Percentiles rank a stretch among this genome's conserved stretches.
Evolutionary conservation across 257 asterid genomes (phyloP).

Genomic region (Striga asiatica): DNA sequence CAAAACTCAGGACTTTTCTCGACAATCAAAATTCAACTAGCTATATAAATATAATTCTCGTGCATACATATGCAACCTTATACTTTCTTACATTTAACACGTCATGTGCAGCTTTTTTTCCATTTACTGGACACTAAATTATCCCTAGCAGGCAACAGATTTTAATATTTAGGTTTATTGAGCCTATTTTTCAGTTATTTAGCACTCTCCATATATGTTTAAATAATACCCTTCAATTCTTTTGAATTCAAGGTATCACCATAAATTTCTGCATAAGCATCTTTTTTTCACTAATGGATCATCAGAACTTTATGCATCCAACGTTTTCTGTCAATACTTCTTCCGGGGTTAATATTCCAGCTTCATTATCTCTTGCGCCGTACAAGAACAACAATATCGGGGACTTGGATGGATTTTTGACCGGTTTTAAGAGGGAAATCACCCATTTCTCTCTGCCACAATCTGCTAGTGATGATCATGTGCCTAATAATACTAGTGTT

Average conservation of each 20-base stretch:
- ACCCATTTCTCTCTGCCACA: no score
- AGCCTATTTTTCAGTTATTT: not conserved
- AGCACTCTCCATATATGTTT: no score
- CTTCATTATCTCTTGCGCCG: constrained; percentile 8
- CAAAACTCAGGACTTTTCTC: constrained; percentile 9
- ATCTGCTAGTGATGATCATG: no score
- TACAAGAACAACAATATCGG: constrained; percentile 5
- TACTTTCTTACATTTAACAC: not conserved
- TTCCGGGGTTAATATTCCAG: no score
- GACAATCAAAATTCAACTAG: not conserved
- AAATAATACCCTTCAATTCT: no score
- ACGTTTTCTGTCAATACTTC: not conserved
- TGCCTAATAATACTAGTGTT: no score
- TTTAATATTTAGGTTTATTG: not conserved
- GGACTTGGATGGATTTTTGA: constrained; percentile 14
- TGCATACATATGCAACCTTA: no score
- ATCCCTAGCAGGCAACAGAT: no score
- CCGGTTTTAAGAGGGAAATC: constrained; percentile 21
- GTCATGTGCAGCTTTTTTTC: not conserved
- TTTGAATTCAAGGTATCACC: no score
- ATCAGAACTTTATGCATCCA: constrained; percentile 7
- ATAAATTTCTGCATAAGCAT: not conserved
- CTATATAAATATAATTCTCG: not conserved
- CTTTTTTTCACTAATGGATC: constrained; percentile 14
- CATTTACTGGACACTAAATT: not conserved